phyloP scores from a whole-genome alignment of 768 basidiomycete species.

The Calocera cornea region DNA sequence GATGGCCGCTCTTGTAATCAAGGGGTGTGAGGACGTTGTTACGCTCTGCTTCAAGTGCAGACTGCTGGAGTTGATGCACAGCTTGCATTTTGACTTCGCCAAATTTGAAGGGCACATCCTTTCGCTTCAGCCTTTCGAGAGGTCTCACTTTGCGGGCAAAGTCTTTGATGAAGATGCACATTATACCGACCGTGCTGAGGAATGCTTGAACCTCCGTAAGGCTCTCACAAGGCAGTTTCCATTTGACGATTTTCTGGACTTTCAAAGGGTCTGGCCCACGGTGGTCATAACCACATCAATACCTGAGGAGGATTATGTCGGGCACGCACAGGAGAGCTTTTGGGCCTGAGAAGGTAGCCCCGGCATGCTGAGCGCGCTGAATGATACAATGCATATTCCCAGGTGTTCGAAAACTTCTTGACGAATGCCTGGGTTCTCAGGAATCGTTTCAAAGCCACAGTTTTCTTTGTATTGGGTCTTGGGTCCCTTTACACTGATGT shows the following conservation, averaged over 20 bases:
- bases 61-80: neutral
- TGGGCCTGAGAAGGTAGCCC: slow-evolving; percentile 27
- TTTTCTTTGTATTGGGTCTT: slow-evolving; percentile 20
- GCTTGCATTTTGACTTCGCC: neutral
- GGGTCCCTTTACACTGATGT: slow-evolving; percentile 27
- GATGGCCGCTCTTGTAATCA: neutral
- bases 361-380: slow-evolving; percentile 27
- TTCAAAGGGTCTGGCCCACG: slow-evolving; percentile 20
- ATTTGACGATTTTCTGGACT: slow-evolving; percentile 19
- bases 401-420: slow-evolving; percentile 31
- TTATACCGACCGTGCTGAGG: slow-evolving; percentile 21
- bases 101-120: slow-evolving; percentile 1
- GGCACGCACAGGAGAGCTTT: slow-evolving; percentile 22
- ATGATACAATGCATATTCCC: slow-evolving; percentile 26
- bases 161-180: slow-evolving; percentile 22
- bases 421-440: slow-evolving; percentile 26
- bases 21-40: neutral
- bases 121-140: slow-evolving; percentile 11
- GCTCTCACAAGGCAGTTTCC: slow-evolving; percentile 21
- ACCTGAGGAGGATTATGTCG: slow-evolving; percentile 24
- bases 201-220: slow-evolving; percentile 22
- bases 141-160: slow-evolving; percentile 17
- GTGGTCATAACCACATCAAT: slow-evolving; percentile 28
- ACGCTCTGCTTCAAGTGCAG: neutral
- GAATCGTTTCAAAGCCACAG: slow-evolving; percentile 26